Base-by-base conservation (phyloP, 2,329 filamentous ascomycete species). In the Trichophyton verrucosum region DNA sequence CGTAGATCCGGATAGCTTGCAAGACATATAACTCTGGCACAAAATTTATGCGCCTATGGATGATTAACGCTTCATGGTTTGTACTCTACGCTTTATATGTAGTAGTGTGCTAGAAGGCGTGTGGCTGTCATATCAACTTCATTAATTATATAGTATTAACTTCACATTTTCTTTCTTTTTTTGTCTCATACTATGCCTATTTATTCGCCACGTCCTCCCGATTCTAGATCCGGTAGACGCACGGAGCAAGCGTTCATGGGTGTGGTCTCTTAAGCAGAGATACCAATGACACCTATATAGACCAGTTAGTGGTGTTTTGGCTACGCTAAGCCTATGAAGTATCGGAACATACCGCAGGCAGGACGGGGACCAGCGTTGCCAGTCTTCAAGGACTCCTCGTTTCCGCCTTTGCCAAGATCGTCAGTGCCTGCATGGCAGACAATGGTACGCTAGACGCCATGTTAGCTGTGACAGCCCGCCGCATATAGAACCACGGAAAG, bases 381-480 rank as follows among this genome's bases (percentile, higher is more conserved):
- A 67, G 94, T 99, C 87, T 95, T 96, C 82, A 95, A 90, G 72
- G 90, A 96, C 82, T 97, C 91, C 79, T 92, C 89, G 80, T 89
- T 86, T 69, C 80, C 89, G 72, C 91, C 91, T 82, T 88, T 89
- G 77, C 94, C 94, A 66, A 99, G 89, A 74, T 99, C 94, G 74
- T 99, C 94, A 68, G 92, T 97, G 75, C 94, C 94, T 69, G 81
- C 86, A 81, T 99, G 94, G 72, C 95, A 85, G 71, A 99, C 94
- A 65, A 99, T 83, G 68, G 94, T 97, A 74, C 94, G 91, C 89
- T 94, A 69, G 55, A 62, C 24, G 30, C 33, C 27, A 42, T 15
- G 55, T 56, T 38, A 36, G 33, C 38, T 42, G 17, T 7, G 9
- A 24, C 22, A 36, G 15, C 22, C 22, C 22, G 22, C 22, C 22